A percentile compares a stretch with the other conserved stretches of the same genome.
These are phyloP conservation scores for Fusarium proliferatum DNA, from an alignment of 2,329 filamentous ascomycete genomes.

Conservation along the genomic window DNA sequence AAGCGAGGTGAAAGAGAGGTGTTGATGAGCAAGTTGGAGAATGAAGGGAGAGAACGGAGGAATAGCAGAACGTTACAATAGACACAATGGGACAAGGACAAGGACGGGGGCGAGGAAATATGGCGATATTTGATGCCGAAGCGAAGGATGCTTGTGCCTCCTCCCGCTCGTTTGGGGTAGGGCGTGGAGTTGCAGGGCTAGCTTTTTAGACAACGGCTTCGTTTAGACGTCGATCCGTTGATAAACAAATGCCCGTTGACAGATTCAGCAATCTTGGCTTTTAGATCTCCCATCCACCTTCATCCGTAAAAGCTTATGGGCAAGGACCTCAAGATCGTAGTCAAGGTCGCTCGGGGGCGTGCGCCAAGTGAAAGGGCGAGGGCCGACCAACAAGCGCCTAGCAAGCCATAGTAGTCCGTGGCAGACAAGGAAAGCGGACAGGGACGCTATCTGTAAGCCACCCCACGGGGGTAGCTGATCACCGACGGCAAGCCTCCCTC, in stretches of 20 bases:
- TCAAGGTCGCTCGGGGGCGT: conserved; percentile 29
- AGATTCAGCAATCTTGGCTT: conserved; percentile 36
- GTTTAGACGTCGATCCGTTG: conserved; percentile 36
- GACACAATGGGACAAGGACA: conserved; percentile 43
- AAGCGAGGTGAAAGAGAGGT: conserved; percentile 25
- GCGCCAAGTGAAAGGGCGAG: conserved; percentile 21
- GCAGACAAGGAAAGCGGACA: conserved; percentile 33
- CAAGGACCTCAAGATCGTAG: conserved; percentile 32
- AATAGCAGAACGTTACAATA: conserved; percentile 44
- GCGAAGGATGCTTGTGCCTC: conserved; percentile 41
- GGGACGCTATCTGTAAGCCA: conserved; percentile 26
- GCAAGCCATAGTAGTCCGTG: conserved; percentile 34
- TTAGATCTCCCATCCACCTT: conserved; percentile 26
- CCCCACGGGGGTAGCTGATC: conserved; percentile 32
- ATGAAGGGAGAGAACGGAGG: conserved; percentile 24
- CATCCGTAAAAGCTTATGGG: conserved; percentile 34
- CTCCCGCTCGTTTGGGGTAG: conserved; percentile 39
- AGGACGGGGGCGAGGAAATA: conserved; percentile 37
- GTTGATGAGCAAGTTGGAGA: conserved; percentile 28
- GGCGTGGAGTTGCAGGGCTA: conserved; percentile 31
- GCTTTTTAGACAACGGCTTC: conserved; percentile 35
- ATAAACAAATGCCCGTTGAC: conserved; percentile 38
- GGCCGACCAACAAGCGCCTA: conserved; percentile 20
- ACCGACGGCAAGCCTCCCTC: conserved; percentile 31
- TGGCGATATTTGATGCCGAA: conserved; percentile 44